A percentile compares a stretch with the other conserved stretches of the same genome.
phyloP scores from a whole-genome alignment of 208 protist species.

The Crithidia expoeki region DNA sequence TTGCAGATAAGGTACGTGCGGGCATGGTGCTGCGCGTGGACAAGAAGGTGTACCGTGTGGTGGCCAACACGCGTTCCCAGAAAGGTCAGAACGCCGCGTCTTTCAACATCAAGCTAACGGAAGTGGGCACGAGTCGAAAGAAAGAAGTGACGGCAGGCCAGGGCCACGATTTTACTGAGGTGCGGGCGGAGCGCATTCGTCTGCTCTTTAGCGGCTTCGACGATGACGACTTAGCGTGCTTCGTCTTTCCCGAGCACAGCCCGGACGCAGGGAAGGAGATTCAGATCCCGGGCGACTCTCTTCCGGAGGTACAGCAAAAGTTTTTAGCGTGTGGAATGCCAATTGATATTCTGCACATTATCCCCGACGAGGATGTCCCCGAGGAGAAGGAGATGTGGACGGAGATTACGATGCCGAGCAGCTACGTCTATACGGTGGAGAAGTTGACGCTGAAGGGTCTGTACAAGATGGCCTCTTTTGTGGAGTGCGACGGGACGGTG shows the following conservation, averaged over 20 bases:
- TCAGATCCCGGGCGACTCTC: conserved; percentile 71
- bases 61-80: conserved; percentile 85
- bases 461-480: conserved; percentile 87
- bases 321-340: conserved; percentile 87
- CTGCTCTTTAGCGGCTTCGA: conserved; percentile 92
- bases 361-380: conserved; percentile 63
- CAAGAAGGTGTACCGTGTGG: conserved; percentile 77
- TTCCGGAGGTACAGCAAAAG: conserved; percentile 82
- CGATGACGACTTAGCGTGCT: conserved; percentile 88
- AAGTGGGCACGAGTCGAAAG: conserved; percentile 76
- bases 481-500: conserved; percentile 85
- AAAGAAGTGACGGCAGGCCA: conserved; percentile 88
- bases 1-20: conserved; percentile 85
- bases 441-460: conserved; percentile 84
- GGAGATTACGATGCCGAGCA: conserved; percentile 86
- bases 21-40: conserved; percentile 87
- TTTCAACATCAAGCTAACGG: conserved; percentile 87
- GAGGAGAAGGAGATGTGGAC: conserved; percentile 78
- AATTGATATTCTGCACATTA: conserved; percentile 87
- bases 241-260: conserved; percentile 88
- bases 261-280: conserved; percentile 80
- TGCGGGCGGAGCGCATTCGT: conserved; percentile 76
- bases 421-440: conserved; percentile 88
- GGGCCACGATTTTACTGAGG: conserved; percentile 86
- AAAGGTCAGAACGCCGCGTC: conserved; percentile 91